Base-by-base conservation (phyloP, 2,329 filamentous ascomycete species). In the Cladorrhinum sp. region DNA sequence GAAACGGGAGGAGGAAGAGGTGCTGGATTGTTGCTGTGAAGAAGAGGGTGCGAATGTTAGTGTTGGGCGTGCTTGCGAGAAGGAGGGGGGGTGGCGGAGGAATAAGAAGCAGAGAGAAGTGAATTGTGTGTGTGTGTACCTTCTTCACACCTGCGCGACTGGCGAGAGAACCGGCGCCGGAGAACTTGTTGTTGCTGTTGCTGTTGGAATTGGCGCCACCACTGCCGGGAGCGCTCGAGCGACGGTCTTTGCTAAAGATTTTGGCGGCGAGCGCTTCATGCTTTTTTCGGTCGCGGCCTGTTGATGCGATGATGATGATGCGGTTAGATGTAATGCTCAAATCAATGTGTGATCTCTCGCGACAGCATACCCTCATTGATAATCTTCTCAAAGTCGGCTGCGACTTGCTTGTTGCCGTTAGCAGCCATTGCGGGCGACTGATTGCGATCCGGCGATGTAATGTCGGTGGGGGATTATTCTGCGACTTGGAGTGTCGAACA, bases 111-210 rank as follows among this genome's bases (percentile, higher is more conserved):
- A 27, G 13, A 57, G 18, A 65, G 32, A 36, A 36, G 32, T 10
- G 32, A 36, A 16, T 4, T 36, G 32, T 18, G n/a, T n/a, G n/a
- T n/a, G n/a, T n/a, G n/a, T n/a, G n/a, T 56, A 66, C 86, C 84
- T 92, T 92, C 69, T 84, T 85, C 54, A 92, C 80, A 41, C 90
- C 89, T 61, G 89, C 86, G 72, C 89, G 84, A 74, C 87, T 90
- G 58, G 89, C 85, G 55, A 92, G 82, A 2, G 85, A 85, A 68
- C 85, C 78, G 55, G 81, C 78, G 55, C 27, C 48, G 1, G 63
- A 55, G 16, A 72, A 69, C 16, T 9, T 59, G 72, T 71, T 62
- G 6, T 45, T 45, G 41, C 9, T 16, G 12, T 36, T 36, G 32
- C 16, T 36, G 75, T 72, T 60, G 77, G 71, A 61, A 24, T 38